Conservation (phyloP, 768 basidiomycete genomes). For the Mycena epipterygia region DNA sequence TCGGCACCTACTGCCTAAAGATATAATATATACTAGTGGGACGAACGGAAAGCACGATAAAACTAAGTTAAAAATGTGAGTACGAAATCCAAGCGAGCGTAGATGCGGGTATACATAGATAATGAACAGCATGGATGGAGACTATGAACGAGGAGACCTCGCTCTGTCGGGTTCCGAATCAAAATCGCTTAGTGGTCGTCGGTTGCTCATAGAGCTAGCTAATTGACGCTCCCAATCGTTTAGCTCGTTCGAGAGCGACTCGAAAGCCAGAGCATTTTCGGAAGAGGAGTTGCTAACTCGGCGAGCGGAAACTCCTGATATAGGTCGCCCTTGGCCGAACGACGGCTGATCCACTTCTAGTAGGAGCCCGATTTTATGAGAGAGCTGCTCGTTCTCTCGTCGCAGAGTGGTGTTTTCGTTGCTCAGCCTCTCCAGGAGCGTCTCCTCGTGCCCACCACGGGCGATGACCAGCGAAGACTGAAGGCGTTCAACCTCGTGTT, state of each 20-base stretch:
- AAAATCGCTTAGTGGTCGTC: conserved; percentile 80
- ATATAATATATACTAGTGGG: conserved; percentile 38
- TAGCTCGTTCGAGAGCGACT: conserved; percentile 55
- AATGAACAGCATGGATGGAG: conserved; percentile 55
- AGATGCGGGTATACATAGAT: conserved; percentile 50
- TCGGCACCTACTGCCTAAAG: conserved; percentile 37
- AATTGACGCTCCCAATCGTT: conserved; percentile 79
- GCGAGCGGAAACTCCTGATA: conserved; percentile 70
- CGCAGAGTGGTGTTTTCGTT: conserved; percentile 84
- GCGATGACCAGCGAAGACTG: conserved; percentile 80
- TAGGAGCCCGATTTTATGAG: conserved; percentile 91
- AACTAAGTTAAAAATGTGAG: conserved; percentile 41
- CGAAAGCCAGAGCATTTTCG: conserved; percentile 83
- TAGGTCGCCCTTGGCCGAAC: conserved; percentile 72
- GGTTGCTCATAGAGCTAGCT: conserved; percentile 81
- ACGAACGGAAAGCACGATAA: conserved; percentile 42
- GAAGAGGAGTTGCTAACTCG: conserved; percentile 85
- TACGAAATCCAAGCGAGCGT: conserved; percentile 45
- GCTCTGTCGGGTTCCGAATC: conserved; percentile 75
- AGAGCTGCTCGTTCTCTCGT: conserved; percentile 89
- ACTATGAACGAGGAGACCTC: conserved; percentile 69
- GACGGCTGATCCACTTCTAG: conserved; percentile 88
- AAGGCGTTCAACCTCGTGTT: conserved; percentile 84
- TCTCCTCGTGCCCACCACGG: conserved; percentile 83
- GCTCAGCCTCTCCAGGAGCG: conserved; percentile 83